Percentiles rank a stretch among this genome's conserved stretches.
Evolutionary conservation across 768 basidiomycete species (phyloP).

Genomic region (Stropharia rugosoannulata): DNA sequence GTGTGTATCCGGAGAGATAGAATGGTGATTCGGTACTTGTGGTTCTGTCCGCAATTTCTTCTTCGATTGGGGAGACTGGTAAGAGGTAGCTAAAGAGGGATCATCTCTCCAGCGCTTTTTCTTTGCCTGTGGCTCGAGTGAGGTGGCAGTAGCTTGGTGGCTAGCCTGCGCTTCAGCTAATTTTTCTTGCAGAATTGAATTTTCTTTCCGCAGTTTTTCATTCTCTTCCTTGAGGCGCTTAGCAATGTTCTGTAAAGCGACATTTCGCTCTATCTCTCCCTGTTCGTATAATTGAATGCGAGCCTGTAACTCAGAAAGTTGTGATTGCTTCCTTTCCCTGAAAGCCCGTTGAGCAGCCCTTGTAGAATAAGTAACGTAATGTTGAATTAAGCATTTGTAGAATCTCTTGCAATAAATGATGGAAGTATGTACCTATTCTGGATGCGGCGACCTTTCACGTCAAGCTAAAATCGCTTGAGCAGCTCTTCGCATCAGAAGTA

Average conservation of each 20-base stretch:
- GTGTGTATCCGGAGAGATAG: conserved; percentile 35
- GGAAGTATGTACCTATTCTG: conserved; percentile 62
- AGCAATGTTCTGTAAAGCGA: conserved; percentile 79
- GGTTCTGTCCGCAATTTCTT: conserved; percentile 27
- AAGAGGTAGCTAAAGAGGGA: conserved; percentile 24
- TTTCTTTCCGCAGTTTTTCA: conserved; percentile 69
- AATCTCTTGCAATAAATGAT: not conserved
- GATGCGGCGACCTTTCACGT: conserved; percentile 65
- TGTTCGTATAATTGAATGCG: conserved; percentile 84
- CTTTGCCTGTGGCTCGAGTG: conserved; percentile 29
- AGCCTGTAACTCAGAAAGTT: conserved; percentile 84
- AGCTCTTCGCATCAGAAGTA: not conserved
- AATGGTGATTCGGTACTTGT: conserved; percentile 19
- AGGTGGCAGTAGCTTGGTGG: conserved; percentile 9
- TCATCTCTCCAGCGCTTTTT: conserved; percentile 63
- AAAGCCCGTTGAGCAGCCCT: conserved; percentile 91
- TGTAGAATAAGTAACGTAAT: conserved; percentile 1
- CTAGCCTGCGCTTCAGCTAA: conserved; percentile 39
- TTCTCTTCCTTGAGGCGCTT: conserved; percentile 89
- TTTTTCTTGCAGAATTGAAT: conserved; percentile 54
- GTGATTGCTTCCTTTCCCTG: conserved; percentile 85
- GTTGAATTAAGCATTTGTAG: not conserved
- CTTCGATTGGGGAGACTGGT: conserved; percentile 7
- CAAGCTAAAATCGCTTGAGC: conserved; percentile 28
- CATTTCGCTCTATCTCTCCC: conserved; percentile 87